phyloP scores from a whole-genome alignment of 169 alveolate genomes.

The Plasmodium cynomolgi region DNA sequence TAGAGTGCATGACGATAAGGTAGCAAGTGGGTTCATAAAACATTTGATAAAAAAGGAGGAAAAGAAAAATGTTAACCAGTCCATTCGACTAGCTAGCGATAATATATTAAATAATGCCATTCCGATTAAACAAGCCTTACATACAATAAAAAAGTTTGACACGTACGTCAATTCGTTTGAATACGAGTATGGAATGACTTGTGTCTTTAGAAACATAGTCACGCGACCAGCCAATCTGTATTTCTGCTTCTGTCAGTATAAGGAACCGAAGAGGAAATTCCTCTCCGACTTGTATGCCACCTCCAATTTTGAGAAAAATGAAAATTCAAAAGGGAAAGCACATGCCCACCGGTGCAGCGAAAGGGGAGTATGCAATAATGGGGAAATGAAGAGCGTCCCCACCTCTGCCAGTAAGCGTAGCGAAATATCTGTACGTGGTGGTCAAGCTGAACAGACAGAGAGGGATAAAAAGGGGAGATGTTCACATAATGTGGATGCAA shows the following conservation, averaged over 20 bases:
- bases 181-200: constrained; percentile 76
- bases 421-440: not conserved
- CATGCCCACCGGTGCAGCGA: not conserved
- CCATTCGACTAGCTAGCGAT: constrained; percentile 22
- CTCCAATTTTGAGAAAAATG: not conserved
- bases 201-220: constrained; percentile 69
- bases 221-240: constrained; percentile 51
- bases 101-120: constrained; percentile 30
- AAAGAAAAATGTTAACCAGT: not conserved
- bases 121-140: constrained; percentile 29
- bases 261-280: constrained; percentile 69
- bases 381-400: not conserved
- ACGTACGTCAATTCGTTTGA: constrained; percentile 67
- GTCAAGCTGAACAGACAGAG: not conserved
- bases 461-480: not conserved
- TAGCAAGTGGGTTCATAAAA: not conserved
- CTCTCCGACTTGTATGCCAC: constrained; percentile 30
- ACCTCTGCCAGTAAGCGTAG: not conserved
- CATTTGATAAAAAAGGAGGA: not conserved
- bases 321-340: not conserved
- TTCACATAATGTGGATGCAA: not conserved
- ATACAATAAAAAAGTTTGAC: constrained; percentile 62
- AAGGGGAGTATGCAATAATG: not conserved
- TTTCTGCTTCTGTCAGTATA: constrained; percentile 58
- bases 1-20: not conserved